Base-by-base conservation (phyloP, 257 asterid species). In the Solanum lycopersicoides region DNA sequence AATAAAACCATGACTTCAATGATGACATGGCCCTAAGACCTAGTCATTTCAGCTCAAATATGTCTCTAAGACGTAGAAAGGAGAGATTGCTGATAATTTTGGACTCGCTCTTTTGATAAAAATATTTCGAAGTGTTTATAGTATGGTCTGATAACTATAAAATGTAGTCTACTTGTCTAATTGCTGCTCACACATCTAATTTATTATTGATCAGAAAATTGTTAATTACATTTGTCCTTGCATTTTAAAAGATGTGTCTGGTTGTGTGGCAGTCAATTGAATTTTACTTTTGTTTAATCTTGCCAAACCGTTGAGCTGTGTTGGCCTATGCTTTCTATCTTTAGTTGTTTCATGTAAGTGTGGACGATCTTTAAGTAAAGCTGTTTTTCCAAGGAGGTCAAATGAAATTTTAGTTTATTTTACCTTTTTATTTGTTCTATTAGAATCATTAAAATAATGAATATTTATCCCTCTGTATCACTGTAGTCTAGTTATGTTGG, bases 401-500 rank as follows among this genome's bases (percentile, higher is more conserved):
- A 80, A 11, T 50, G 20, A 50, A 18, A 28, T 80, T 80, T 30
- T 30, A 44, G 68, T 47, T 50, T 18, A 80, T 18, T 45, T 80
- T 80, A 30, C 85, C 69, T 47, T 80, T 30, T 16, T 80, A 8
- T 80, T 80, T 9, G 28, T 30, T 47, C 13, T 47, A 50, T 80
- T 30, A 16, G 15, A 47, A 12, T 20, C 85, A 80, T 80, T 32
- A 13, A 16, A 80, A 18, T 47, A 28, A 30, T 47, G 41, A 80
- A 44, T 18, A 50, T 50, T 30, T 18, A 47, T 47, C 39, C 66
- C 68, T 84, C 32, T 44, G 82, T 86, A 53, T 84, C 74, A 86
- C 86, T 88, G 82, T 95, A 96, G 99, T 98, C 98, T 82, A 98
- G 98, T 86, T 96, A 96, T 92, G 97, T 94, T 45, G 99, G 99